phyloP scores from a whole-genome alignment of 2,329 filamentous ascomycete genomes.

The Ascochyta lentis region DNA sequence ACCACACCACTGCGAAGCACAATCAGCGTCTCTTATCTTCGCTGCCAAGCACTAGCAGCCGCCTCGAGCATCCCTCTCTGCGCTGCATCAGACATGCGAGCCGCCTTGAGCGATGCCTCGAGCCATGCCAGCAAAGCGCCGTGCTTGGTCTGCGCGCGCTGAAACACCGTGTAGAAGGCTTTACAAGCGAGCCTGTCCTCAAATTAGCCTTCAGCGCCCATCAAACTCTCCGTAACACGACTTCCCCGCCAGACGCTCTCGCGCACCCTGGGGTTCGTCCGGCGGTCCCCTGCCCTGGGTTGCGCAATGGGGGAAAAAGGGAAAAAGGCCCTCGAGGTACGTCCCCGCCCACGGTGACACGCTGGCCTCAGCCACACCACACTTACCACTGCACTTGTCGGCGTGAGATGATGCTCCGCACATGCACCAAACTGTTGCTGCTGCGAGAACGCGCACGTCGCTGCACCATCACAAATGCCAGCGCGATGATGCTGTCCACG shows the following conservation, averaged over 20 bases:
- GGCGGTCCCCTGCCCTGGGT: constrained; percentile 2
- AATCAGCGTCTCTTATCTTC: constrained; percentile 13
- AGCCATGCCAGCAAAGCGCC: constrained; percentile 72
- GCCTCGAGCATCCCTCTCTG: constrained; percentile 41
- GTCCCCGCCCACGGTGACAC: constrained; percentile 33
- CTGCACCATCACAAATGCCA: constrained; percentile 69
- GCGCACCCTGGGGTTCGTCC: constrained; percentile 22
- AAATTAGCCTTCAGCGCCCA: constrained; percentile 24
- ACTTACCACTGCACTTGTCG: constrained; percentile 68
- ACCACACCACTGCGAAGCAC: constrained; percentile 1
- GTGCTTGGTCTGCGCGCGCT: constrained; percentile 75
- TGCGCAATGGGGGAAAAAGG: constrained; percentile 8
- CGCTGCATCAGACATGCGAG: constrained; percentile 32
- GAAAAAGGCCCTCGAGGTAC: not conserved
- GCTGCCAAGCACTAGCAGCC: constrained; percentile 24
- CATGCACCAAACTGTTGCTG: constrained; percentile 33
- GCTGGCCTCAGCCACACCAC: constrained; percentile 42
- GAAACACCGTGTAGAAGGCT: constrained; percentile 74
- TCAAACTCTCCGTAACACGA: constrained; percentile 15
- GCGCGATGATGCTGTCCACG: constrained; percentile 68
- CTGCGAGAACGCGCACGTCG: constrained; percentile 56
- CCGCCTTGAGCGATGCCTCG: constrained; percentile 42
- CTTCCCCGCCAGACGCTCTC: constrained; percentile 28
- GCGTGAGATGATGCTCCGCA: constrained; percentile 61
- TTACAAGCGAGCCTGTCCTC: constrained; percentile 67